Evolutionary conservation across 2,329 filamentous ascomycete genomes (phyloP).

Genomic region (Nemania sp.): DNA sequence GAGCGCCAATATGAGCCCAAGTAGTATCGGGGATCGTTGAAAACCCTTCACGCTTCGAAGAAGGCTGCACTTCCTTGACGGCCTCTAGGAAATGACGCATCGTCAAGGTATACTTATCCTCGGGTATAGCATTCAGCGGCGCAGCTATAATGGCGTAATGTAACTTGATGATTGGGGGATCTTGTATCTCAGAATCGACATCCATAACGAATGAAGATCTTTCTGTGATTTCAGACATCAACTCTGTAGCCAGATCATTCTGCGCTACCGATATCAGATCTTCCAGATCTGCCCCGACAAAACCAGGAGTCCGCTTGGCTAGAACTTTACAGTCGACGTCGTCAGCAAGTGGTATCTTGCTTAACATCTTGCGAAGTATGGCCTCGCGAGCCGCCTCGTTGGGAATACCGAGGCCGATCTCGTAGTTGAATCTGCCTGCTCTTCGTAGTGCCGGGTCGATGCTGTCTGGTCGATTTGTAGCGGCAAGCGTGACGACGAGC

Average conservation of each 20-base stretch:
- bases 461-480: conserved; percentile 86
- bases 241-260: conserved; percentile 41
- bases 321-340: conserved; percentile 76
- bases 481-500: conserved; percentile 86
- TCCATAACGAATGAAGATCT: conserved; percentile 30
- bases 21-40: conserved; percentile 91
- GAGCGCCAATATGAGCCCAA: conserved; percentile 89
- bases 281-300: conserved; percentile 87
- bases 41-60: conserved; percentile 90
- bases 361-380: conserved; percentile 76
- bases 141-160: conserved; percentile 33
- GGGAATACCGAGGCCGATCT: conserved; percentile 86
- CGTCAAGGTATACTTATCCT: conserved; percentile 39
- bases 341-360: conserved; percentile 64
- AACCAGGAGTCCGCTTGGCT: conserved; percentile 86
- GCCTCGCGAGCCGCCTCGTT: conserved; percentile 76
- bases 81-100: conserved; percentile 74
- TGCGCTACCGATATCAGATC: conserved; percentile 58
- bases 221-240: conserved; percentile 38
- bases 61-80: conserved; percentile 75
- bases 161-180: conserved; percentile 21
- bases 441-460: conserved; percentile 78
- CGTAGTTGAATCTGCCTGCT: conserved; percentile 78
- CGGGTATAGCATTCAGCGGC: conserved; percentile 29
- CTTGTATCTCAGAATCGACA: conserved; percentile 26